Percentiles rank a stretch among this genome's conserved stretches.
phyloP scores from a whole-genome alignment of 2,329 filamentous ascomycete genomes.

The Verticillium klebahnii region DNA sequence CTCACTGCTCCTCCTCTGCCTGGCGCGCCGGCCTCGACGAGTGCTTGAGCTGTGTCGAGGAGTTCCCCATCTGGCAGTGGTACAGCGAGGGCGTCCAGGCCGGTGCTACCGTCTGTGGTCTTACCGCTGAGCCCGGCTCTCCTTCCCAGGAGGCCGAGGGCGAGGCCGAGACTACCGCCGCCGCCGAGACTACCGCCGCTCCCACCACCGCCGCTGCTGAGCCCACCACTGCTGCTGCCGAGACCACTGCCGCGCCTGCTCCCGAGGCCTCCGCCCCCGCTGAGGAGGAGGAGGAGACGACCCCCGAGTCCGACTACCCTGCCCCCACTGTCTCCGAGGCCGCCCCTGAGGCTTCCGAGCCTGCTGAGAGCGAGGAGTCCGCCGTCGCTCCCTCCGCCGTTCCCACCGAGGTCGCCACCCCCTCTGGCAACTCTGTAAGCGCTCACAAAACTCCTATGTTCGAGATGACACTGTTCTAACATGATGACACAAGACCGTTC shows the following conservation, averaged over 20 bases:
- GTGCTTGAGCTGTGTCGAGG: slow-evolving; percentile 39
- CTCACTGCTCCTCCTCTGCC: slow-evolving; percentile 25
- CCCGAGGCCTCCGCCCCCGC: neutral
- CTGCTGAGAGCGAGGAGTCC: neutral
- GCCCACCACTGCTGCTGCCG: neutral
- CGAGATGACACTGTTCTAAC: neutral
- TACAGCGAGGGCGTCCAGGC: slow-evolving; percentile 32
- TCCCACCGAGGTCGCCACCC: neutral
- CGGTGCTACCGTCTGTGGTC: slow-evolving; percentile 31
- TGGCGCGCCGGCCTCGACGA: slow-evolving; percentile 36
- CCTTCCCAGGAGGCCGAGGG: neutral
- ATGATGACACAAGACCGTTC: neutral
- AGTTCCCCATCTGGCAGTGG: slow-evolving; percentile 37
- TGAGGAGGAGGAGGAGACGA: neutral
- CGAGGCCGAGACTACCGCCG: neutral
- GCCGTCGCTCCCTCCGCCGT: neutral
- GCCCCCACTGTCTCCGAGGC: neutral
- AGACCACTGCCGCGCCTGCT: neutral
- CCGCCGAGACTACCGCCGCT: neutral
- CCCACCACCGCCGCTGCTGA: neutral
- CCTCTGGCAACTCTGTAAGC: neutral
- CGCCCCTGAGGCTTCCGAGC: neutral
- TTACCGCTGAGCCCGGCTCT: slow-evolving; percentile 9
- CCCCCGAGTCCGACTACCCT: neutral
- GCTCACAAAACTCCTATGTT: neutral